Evolutionary conservation across 1,139 yeast species (phyloP), one percentile per base, ranked within the genome.

Genomic region (Magnusiomyces ingens): DNA sequence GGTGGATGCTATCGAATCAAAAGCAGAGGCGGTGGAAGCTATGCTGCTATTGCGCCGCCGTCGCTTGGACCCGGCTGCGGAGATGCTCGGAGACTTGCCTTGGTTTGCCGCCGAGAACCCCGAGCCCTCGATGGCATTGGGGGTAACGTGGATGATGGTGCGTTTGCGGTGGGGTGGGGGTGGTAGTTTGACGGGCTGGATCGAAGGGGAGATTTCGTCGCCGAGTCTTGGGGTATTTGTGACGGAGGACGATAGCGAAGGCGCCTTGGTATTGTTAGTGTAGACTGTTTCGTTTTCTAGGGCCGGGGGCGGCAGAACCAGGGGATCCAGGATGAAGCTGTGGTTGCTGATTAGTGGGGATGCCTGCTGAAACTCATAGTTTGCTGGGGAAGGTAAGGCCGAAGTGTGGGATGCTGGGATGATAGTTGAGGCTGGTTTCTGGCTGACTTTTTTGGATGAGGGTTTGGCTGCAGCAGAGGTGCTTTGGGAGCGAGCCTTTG

Each of bases 251-350:
- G 41, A 12, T 37, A 37, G 5, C 41, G 41, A 37, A 5, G 32
- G 32, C 32, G 32, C 32, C 8, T 26, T 26, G 32, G 32, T 26
- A 26, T 26, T 26, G 32, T 26, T 26, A 26, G 4, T 26, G 32
- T 37, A 37, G 5, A 45, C 2, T 6, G 48, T 3, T 26, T 37
- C 37, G 10, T 51, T 22, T 8, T 49, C 52, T 6, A 52, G 22
- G 19, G 55, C 55, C 2, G 55, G 55, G 2, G 55, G 55, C 5
- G 55, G 55, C n/a, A 52, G 49, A 11, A 48, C 42, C 44, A 52
- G 38, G 12, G 55, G 55, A 29, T 49, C 55, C 44, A 52, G 45
- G 18, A 48, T 41, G 6, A 51, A 47, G 18, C 48, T 29, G 21
- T 22, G 48, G 2, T 51, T 44, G 18, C 41, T 42, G 44, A 43